Evolutionary conservation across 768 basidiomycete species (phyloP).

Genomic region (Naematelia aurantialba): DNA sequence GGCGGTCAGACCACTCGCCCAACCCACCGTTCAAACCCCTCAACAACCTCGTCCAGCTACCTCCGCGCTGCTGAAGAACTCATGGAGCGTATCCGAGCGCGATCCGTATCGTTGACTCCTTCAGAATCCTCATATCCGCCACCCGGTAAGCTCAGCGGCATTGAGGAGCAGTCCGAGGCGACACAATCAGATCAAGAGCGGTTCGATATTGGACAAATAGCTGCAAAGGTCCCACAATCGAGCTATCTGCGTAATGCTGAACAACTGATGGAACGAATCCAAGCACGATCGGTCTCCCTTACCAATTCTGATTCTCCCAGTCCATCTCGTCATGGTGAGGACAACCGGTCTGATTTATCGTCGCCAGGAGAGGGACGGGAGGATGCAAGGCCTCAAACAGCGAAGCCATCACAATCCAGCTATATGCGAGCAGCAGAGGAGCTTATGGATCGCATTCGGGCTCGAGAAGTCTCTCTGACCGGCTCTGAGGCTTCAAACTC

Average conservation of each 20-base stretch:
- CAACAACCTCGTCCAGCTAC: conserved; percentile 53
- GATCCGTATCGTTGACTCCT: conserved; percentile 26
- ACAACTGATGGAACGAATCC: conserved; percentile 78
- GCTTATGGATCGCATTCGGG: conserved; percentile 79
- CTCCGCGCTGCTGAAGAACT: conserved; percentile 71
- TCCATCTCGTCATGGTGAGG: conserved; percentile 3
- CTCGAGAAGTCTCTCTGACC: conserved; percentile 32
- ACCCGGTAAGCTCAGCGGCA: neutral
- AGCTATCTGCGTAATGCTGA: conserved; percentile 70
- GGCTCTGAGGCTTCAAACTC: neutral
- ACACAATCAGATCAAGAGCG: neutral
- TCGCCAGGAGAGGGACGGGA: neutral
- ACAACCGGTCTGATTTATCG: conserved; percentile 3
- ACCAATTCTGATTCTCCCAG: neutral
- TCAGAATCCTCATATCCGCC: neutral
- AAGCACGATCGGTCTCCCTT: conserved; percentile 47
- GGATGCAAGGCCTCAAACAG: neutral
- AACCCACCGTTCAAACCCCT: conserved; percentile 41
- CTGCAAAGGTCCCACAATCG: conserved; percentile 7
- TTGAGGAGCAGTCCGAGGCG: neutral
- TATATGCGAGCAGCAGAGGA: conserved; percentile 73
- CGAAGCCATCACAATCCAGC: conserved; percentile 29
- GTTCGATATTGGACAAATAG: neutral
- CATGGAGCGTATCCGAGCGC: conserved; percentile 74
- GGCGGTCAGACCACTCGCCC: conserved; percentile 1